Evolutionary conservation across 306 rosid genomes (phyloP).

Genomic region (Cotoneaster glaucophyllus): DNA sequence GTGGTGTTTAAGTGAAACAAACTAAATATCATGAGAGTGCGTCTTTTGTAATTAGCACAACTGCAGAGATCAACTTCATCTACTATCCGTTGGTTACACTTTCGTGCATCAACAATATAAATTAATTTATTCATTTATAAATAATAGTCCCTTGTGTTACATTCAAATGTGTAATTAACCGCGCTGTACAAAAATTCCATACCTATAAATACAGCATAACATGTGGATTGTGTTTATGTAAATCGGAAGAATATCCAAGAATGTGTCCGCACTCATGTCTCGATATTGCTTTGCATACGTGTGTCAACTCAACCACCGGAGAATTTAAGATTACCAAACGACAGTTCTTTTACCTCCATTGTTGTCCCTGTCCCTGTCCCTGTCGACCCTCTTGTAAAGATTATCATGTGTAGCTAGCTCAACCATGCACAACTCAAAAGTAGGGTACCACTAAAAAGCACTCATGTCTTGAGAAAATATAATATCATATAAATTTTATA

Average conservation of each 20-base stretch:
- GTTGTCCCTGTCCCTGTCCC: too few relatives aligned
- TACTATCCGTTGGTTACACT: too few relatives aligned
- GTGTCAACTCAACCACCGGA: neutral
- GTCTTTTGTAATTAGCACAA: too few relatives aligned
- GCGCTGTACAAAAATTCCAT: too few relatives aligned
- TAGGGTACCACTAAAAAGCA: neutral
- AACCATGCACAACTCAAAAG: neutral
- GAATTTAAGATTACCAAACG: neutral
- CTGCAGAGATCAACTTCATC: too few relatives aligned
- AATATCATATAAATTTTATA: too few relatives aligned
- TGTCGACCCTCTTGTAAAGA: neutral
- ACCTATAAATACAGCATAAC: neutral
- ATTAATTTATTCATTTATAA: too few relatives aligned
- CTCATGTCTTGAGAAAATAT: neutral
- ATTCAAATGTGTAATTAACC: too few relatives aligned
- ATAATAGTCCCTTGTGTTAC: neutral
- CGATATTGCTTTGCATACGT: constrained; percentile 7
- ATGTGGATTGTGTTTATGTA: neutral
- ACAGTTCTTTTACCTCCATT: too few relatives aligned
- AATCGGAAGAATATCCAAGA: neutral
- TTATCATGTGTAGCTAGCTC: neutral
- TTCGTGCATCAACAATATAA: too few relatives aligned
- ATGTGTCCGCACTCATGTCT: constrained; percentile 23
- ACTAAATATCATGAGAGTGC: too few relatives aligned
- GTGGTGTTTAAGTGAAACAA: too few relatives aligned